Evolutionary conservation across 371 early-diverging fungal species (phyloP).

Genomic region (Umbelopsis sp.): DNA sequence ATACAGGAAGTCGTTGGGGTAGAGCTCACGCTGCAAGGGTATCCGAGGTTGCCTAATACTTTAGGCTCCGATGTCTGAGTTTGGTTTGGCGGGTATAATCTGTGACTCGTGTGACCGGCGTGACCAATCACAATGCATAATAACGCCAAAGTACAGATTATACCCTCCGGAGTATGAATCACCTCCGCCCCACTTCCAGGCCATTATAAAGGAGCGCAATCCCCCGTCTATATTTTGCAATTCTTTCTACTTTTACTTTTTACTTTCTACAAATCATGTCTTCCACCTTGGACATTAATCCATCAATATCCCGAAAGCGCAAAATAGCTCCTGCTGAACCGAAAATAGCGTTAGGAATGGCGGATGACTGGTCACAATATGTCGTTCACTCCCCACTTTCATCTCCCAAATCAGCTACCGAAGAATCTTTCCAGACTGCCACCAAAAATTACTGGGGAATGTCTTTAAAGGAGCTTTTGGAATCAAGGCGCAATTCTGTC

Average conservation of each 20-base stretch:
- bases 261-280: not conserved
- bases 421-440: not conserved
- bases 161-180: constrained; percentile 8
- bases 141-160: constrained; percentile 10
- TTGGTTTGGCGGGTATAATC: not conserved
- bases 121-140: not conserved
- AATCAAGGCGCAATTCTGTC: constrained; percentile 13
- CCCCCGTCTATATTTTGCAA: constrained; percentile 12
- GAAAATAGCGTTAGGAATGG: not conserved
- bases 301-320: not conserved
- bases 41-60: not conserved
- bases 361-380: constrained; percentile 10
- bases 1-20: too few relatives aligned
- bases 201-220: not conserved
- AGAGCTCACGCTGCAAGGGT: not conserved
- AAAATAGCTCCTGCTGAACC: constrained; percentile 9
- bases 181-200: not conserved
- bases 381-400: constrained; percentile 6
- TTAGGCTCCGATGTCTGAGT: not conserved
- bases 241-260: not conserved
- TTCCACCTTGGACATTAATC: not conserved
- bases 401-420: constrained; percentile 7
- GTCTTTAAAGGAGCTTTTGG: constrained; percentile 7
- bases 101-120: not conserved
- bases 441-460: constrained; percentile 4